A percentile compares a stretch with the other conserved stretches of the same genome.
These are phyloP conservation scores for Nicotiana sylvestris DNA, from an alignment of 257 asterid species.

Conservation along the genomic window DNA sequence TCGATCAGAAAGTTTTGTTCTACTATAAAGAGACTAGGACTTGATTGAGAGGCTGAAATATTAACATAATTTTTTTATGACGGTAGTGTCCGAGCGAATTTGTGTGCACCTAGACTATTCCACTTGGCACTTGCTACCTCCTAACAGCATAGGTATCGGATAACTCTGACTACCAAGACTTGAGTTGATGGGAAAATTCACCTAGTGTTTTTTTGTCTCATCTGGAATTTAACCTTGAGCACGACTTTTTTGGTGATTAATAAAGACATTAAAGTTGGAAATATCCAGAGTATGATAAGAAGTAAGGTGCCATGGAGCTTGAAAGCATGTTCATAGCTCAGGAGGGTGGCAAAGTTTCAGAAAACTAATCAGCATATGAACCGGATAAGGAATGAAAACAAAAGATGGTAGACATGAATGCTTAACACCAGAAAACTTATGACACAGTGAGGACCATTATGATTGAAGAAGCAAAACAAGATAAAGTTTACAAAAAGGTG, in stretches of 20 bases:
- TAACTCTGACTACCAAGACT: no score
- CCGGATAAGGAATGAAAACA: neutral
- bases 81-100: no score
- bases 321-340: constrained; percentile 1
- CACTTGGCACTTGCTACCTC: no score
- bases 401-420: neutral
- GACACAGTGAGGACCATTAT: neutral
- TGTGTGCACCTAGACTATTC: no score
- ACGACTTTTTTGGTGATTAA: neutral
- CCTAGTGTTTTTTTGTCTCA: no score
- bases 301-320: neutral
- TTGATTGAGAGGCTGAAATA: neutral
- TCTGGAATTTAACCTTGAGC: no score
- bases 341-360: neutral
- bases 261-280: neutral
- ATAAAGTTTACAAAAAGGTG: neutral
- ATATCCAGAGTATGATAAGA: neutral
- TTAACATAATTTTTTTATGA: neutral
- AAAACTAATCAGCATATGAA: neutral
- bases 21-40: neutral
- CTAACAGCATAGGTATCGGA: no score
- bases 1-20: constrained; percentile 4
- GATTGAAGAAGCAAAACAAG: neutral
- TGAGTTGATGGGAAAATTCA: no score
- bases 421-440: neutral